Percentiles rank a stretch among this genome's conserved stretches.
Conservation (phyloP, 768 basidiomycete species). For the Leccinum ochraceum region DNA sequence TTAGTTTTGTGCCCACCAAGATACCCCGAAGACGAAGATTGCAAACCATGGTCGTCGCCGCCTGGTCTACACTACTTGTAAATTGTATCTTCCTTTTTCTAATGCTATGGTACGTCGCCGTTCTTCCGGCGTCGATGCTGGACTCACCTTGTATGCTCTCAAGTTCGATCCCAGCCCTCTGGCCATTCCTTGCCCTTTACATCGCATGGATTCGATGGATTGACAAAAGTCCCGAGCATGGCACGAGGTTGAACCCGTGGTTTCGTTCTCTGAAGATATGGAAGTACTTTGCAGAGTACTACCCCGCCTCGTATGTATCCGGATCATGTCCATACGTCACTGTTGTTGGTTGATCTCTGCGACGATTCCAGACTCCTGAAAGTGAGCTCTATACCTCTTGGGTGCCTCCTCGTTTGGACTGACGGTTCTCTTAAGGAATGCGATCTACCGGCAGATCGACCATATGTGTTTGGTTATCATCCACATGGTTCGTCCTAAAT, state of each 20-base stretch:
- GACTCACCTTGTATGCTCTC: slow-evolving; percentile 1
- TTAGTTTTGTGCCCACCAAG: slow-evolving; percentile 80
- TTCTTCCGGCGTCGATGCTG: background rate
- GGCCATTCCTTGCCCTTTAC: slow-evolving; percentile 83
- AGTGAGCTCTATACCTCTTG: slow-evolving; percentile 29
- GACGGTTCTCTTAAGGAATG: slow-evolving; percentile 52
- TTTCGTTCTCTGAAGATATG: slow-evolving; percentile 71
- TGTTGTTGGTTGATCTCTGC: background rate
- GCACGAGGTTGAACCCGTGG: slow-evolving; percentile 75
- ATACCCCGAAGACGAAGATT: slow-evolving; percentile 84
- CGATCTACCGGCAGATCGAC: slow-evolving; percentile 86
- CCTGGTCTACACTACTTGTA: slow-evolving; percentile 84
- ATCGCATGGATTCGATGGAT: slow-evolving; percentile 73
- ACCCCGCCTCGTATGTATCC: slow-evolving; percentile 78
- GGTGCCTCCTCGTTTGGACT: background rate
- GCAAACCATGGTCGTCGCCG: slow-evolving; percentile 86
- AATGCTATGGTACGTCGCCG: slow-evolving; percentile 66
- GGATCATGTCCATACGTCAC: background rate
- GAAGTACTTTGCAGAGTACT: slow-evolving; percentile 91
- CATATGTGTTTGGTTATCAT: slow-evolving; percentile 98
- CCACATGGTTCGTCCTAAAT: slow-evolving; percentile 73
- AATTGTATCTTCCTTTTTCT: slow-evolving; percentile 68
- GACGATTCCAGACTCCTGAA: slow-evolving; percentile 27
- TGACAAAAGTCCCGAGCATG: slow-evolving; percentile 72
- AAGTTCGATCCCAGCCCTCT: slow-evolving; percentile 86